Evolutionary conservation across 345 rosid genomes (phyloP), one percentile per base, ranked within the genome.

Genomic region (Salix suchowensis): DNA sequence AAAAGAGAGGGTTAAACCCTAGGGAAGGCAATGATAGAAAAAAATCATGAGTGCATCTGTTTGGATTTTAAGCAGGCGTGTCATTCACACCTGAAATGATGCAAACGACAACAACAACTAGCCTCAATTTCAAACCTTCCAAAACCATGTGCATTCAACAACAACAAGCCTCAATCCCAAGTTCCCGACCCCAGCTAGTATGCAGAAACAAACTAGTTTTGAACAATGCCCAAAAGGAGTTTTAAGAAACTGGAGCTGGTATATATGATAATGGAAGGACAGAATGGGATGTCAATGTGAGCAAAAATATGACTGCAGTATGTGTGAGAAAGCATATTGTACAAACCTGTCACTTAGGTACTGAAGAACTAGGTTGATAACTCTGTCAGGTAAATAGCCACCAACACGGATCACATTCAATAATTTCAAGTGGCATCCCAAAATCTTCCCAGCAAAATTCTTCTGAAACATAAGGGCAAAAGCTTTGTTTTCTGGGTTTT

Each of bases 351-450:
- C 94, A 89, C 91, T 89, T 79, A 96, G 83, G 84, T 92, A 96
- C 81, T 96, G 96, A 83, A 96, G 99, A 84, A 96, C 86, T 79
- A 94, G 91, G 76, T 96, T 96, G 78, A 86, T 91, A 82, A 96
- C 94, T 90, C 99, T 89, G 79, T 96, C 98, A 46, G 99, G 99
- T 37, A 96, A 83, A 88, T 96, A 96, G 73, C 94, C 93, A 76
- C 98, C 98, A 86, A 87, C 78, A 65, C 97, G 97, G 54, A 94
- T 86, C 73, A 86, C 87, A 84, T 87, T 90, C 88, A 96, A 85
- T 76, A 87, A 77, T 82, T 92, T 94, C 77, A 96, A 81, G 88
- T 96, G 97, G 88, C 94, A 89, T 84, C 88, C 99, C 87, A 96
- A 85, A 80, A 94, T 92, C 81, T 90, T 91, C 76, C 97, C 98